These are phyloP conservation scores for Medicago arabica DNA, from an alignment of 306 rosid species.

Conservation along the genomic window DNA sequence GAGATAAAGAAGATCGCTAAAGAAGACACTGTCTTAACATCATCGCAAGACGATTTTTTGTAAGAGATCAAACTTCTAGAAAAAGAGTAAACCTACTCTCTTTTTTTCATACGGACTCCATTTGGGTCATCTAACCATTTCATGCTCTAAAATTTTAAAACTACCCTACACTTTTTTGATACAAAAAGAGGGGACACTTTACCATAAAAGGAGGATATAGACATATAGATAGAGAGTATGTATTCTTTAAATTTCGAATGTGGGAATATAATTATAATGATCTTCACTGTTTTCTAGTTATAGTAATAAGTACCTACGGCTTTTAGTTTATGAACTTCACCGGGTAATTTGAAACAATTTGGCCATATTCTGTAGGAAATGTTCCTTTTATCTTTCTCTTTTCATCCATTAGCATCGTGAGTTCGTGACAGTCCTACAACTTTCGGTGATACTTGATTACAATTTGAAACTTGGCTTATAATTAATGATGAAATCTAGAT, in stretches of 20 bases:
- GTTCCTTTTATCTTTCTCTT: constrained; percentile 10
- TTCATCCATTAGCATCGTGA: constrained; percentile 17
- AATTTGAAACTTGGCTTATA: constrained; percentile 43
- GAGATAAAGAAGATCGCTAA: too few relatives aligned
- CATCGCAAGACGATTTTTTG: too few relatives aligned
- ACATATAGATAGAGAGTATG: not conserved
- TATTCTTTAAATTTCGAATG: not conserved
- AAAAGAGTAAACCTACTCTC: not conserved
- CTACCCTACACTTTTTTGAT: not conserved
- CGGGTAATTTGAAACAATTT: constrained; percentile 24
- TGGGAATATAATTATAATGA: not conserved
- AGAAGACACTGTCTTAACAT: too few relatives aligned
- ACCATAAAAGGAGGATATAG: constrained; percentile 15
- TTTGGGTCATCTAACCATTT: not conserved
- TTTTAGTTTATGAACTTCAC: not conserved
- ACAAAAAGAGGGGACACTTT: not conserved
- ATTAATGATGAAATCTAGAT: constrained; percentile 43
- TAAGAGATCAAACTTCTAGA: not conserved
- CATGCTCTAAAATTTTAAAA: not conserved
- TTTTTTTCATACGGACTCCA: not conserved
- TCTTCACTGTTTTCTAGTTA: not conserved
- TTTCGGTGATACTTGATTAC: constrained; percentile 70
- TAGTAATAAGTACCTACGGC: constrained; percentile 1
- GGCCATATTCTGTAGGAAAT: not conserved
- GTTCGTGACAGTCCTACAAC: constrained; percentile 42